phyloP scores from a whole-genome alignment of 2,329 filamentous ascomycete species.

The Hypoxylon sp. region DNA sequence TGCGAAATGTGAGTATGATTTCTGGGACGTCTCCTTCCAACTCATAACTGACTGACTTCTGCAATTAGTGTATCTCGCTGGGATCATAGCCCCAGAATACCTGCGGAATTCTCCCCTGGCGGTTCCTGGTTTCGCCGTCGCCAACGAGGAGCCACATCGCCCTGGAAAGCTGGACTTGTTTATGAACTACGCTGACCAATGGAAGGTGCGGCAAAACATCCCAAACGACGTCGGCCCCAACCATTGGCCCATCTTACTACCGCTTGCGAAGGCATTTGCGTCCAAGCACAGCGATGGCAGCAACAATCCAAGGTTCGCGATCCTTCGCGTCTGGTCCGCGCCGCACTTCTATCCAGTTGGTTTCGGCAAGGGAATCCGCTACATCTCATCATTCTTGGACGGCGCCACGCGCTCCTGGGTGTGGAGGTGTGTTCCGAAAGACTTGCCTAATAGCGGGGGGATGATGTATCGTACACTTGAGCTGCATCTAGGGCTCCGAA shows the following conservation, averaged over 20 bases:
- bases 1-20: constrained; percentile 51
- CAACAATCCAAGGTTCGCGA: constrained; percentile 56
- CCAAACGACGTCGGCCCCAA: constrained; percentile 53
- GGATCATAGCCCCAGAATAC: constrained; percentile 57
- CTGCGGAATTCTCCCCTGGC: constrained; percentile 49
- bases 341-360: constrained; percentile 66
- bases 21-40: constrained; percentile 37
- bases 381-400: constrained; percentile 59
- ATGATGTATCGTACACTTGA: constrained; percentile 59
- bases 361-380: constrained; percentile 58
- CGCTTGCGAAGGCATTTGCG: constrained; percentile 53
- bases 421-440: constrained; percentile 60
- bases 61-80: constrained; percentile 61
- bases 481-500: constrained; percentile 53
- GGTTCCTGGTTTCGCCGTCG: constrained; percentile 57
- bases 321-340: constrained; percentile 63
- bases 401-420: constrained; percentile 60
- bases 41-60: constrained; percentile 19
- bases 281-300: constrained; percentile 24
- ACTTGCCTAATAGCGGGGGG: constrained; percentile 52
- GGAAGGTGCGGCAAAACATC: constrained; percentile 49
- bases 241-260: constrained; percentile 55
- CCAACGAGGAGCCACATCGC: constrained; percentile 56
- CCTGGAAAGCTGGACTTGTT: constrained; percentile 59
- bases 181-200: constrained; percentile 58